Base-by-base conservation (phyloP, 2,329 filamentous ascomycete species). In the Arthrobotrys iridis region DNA sequence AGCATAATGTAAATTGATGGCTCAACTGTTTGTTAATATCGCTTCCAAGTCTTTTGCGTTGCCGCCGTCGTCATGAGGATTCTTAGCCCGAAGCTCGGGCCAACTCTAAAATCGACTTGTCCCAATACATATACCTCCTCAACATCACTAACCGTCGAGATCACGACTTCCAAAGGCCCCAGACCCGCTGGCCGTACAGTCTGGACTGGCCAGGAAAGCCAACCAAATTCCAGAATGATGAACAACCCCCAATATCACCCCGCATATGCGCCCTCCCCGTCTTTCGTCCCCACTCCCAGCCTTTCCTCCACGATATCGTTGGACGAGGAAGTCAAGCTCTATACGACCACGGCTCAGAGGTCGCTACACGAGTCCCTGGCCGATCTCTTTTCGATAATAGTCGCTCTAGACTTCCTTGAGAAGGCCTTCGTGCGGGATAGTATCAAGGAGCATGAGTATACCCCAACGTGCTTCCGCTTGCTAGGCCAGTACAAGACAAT, bases 401-500 rank as follows among this genome's bases (percentile, higher is more conserved):
- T 97, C 76, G 98, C 95, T 0, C 86, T 99, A 2, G 95, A 99
- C 81, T 93, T 96, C 77, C 87, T 99, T 1, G 95, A 99, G 81
- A 97, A 96, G 82, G 96, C 94, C 0, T 99, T 97, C 81, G 88
- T 99, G 40, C 96, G 97, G 81, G 95, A 99, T 85, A 94, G 93
- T 20, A 90, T 99, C 58, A 88, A 91, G 4, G 95, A 98, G 83
- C 86, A 87, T 60, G 94, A 97, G 67, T 79, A 99, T 82, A 96
- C 93, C 0, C 95, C 98, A 81, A 97, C 95, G 78, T 99, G 96
- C 85, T 92, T 93, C 81, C 89, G 95, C 40, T 88, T 97, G 73
- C 83, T 99, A 79, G 96, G 97, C 83, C 95, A 99, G 84, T 99
- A 99, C 85, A 96, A 94, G 82, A 96, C 93, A 70, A 93, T 96